phyloP scores from a whole-genome alignment of 768 basidiomycete genomes.

The Butyriboletus loyo region DNA sequence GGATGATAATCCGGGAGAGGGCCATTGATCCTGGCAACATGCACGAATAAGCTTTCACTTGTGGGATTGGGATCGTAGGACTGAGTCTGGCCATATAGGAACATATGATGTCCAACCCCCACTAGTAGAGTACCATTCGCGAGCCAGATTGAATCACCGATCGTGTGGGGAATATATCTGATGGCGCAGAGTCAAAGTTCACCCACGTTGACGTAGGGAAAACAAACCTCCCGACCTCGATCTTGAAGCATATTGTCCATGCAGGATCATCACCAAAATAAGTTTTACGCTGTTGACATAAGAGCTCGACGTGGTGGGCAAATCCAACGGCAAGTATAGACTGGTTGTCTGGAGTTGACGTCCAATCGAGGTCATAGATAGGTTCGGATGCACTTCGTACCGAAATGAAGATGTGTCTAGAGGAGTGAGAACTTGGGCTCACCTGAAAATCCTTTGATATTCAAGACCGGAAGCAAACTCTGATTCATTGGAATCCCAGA shows the following conservation, averaged over 20 bases:
- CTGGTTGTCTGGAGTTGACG: constrained; percentile 83
- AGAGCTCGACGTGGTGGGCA: constrained; percentile 69
- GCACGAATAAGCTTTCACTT: constrained; percentile 66
- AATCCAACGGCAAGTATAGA: constrained; percentile 93
- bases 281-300: constrained; percentile 91
- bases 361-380: constrained; percentile 89
- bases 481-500: constrained; percentile 95
- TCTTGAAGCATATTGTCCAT: constrained; percentile 68
- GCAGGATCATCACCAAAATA: constrained; percentile 83
- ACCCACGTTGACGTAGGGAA: not conserved
- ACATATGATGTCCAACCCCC: constrained; percentile 80
- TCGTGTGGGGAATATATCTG: constrained; percentile 74
- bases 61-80: constrained; percentile 18
- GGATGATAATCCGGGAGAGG: constrained; percentile 92
- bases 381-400: constrained; percentile 40
- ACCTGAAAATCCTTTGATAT: constrained; percentile 63
- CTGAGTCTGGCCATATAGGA: constrained; percentile 61
- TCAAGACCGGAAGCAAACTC: constrained; percentile 92
- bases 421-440: constrained; percentile 12
- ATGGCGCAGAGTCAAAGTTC: not conserved
- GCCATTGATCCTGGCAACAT: constrained; percentile 79
- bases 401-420: not conserved
- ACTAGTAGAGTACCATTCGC: constrained; percentile 79
- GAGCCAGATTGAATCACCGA: constrained; percentile 90
- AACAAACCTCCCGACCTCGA: constrained; percentile 68